Evolutionary conservation across 345 rosid species (phyloP), one percentile per base, ranked within the genome.

Genomic region (Euphorbia pulcherrima): DNA sequence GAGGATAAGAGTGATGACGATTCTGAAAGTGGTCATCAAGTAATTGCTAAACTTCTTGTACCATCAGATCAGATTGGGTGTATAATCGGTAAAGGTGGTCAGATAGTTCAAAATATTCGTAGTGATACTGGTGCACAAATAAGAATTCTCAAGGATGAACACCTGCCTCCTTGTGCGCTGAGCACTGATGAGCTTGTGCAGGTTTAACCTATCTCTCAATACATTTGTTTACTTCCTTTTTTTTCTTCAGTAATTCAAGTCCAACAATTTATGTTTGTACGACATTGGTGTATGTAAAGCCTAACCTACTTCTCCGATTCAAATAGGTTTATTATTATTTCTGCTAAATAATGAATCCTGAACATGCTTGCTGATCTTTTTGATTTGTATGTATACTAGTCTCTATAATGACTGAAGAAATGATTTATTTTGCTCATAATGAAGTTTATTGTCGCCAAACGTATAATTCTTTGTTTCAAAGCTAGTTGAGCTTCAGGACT

Each of bases 41-140:
- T 87, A 64, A 83, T 80, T 60, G 96, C 97, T 5, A 86, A 82
- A 74, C 86, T 94, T 63, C 96, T 94, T 71, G 99, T 94, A 40
- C 89, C 97, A 21, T 94, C 99, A 8, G 97, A 91, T 83, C 99
- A 94, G 92, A 91, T 94, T 72, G 99, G 99, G 54, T 94, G 93
- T 75, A 74, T 94, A 68, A 89, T 91, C 60, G 97, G 99, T 27
- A 92, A 87, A 84, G 99, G 97, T 64, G 99, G 99, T 21, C 90
- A 89, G 71, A 87, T 92, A 55, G 93, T 95, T 64, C 93, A 89
- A 74, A 87, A 81, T 65, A 88, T 95, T 56, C 88, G 97, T 26
- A 82, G 83, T 37, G 99, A 95, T 21, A 89, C 92, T 3, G 96
- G 99, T 71, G 90, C 97, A 62, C 95, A 89, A 56, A 90, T 95